phyloP scores from a whole-genome alignment of 2,329 filamentous ascomycete species.

The Moelleriella libera region DNA sequence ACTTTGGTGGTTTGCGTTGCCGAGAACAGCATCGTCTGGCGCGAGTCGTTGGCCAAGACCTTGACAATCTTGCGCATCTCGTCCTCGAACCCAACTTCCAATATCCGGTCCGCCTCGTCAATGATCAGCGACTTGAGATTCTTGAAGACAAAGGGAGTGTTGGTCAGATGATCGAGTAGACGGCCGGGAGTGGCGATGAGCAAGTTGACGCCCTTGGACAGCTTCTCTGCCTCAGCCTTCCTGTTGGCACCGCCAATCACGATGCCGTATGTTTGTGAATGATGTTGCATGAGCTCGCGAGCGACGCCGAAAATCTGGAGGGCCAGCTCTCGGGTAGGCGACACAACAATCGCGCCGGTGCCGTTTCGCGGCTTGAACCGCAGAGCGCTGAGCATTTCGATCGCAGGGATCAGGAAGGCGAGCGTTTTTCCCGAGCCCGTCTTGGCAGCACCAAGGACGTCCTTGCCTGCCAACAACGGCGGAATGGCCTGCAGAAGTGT shows the following conservation, averaged over 20 bases:
- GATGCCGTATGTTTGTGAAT: conserved; percentile 90
- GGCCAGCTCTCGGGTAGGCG: conserved; percentile 84
- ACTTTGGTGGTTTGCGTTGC: conserved; percentile 98
- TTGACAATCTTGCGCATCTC: conserved; percentile 96
- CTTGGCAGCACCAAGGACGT: conserved; percentile 91
- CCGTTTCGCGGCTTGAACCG: conserved; percentile 92
- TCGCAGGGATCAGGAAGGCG: conserved; percentile 82
- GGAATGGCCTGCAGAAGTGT: conserved; percentile 48
- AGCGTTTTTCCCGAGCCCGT: conserved; percentile 93
- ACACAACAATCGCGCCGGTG: conserved; percentile 83
- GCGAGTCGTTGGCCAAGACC: conserved; percentile 72
- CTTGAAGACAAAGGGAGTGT: conserved; percentile 84
- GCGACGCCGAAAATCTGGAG: conserved; percentile 95
- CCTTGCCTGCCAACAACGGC: conserved; percentile 73
- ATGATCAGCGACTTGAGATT: conserved; percentile 87
- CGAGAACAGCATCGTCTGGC: conserved; percentile 97
- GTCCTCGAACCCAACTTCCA: conserved; percentile 97
- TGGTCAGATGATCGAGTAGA: conserved; percentile 85
- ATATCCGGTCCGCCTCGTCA: conserved; percentile 90
- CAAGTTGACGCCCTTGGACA: conserved; percentile 86
- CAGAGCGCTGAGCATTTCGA: conserved; percentile 83
- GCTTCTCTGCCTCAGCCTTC: conserved; percentile 83
- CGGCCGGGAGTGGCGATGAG: conserved; percentile 88
- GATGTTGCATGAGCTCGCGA: conserved; percentile 79
- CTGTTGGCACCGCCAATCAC: conserved; percentile 91